Conservation (phyloP, 495 filamentous ascomycete species). For the Xylaria flabelliformis region DNA sequence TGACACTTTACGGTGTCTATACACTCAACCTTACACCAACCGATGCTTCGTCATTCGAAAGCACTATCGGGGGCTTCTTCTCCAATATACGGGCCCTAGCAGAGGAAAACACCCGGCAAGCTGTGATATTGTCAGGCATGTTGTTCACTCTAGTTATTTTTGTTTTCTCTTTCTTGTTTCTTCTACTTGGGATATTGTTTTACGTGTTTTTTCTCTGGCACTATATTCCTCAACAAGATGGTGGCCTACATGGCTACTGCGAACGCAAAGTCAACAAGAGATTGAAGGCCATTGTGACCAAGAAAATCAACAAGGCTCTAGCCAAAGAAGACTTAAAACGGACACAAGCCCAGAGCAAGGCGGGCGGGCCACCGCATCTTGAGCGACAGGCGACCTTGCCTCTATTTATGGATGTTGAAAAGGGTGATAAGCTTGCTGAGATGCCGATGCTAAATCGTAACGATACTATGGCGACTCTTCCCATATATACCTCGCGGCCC, state of each 20-base stretch:
- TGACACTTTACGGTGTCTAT: slow-evolving; percentile 82
- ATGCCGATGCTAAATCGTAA: slow-evolving; percentile 68
- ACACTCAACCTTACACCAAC: slow-evolving; percentile 61
- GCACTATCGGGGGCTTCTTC: slow-evolving; percentile 68
- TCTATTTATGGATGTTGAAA: slow-evolving; percentile 58
- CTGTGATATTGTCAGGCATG: slow-evolving; percentile 86
- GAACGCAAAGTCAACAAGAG: slow-evolving; percentile 85
- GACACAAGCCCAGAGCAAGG: slow-evolving; percentile 64
- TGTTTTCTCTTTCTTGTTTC: slow-evolving; percentile 78
- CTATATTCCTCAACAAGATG: slow-evolving; percentile 79
- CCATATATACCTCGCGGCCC: slow-evolving; percentile 64
- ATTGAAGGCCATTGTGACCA: slow-evolving; percentile 77
- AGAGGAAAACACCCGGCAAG: slow-evolving; percentile 72
- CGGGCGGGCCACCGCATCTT: slow-evolving; percentile 56
- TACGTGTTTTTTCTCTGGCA: slow-evolving; percentile 91
- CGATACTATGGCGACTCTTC: slow-evolving; percentile 71
- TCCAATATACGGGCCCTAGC: slow-evolving; percentile 76
- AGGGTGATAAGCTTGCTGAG: slow-evolving; percentile 60
- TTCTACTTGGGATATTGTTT: slow-evolving; percentile 73
- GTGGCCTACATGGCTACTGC: slow-evolving; percentile 83
- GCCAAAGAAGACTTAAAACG: slow-evolving; percentile 69
- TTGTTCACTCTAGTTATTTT: slow-evolving; percentile 89
- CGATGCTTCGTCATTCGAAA: slow-evolving; percentile 62
- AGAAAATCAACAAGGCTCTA: slow-evolving; percentile 85
- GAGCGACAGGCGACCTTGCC: slow-evolving; percentile 73